A percentile compares a stretch with the other conserved stretches of the same genome.
Conservation (phyloP, 352 stramenopile species). For the Pelagophyceae sp. region DNA sequence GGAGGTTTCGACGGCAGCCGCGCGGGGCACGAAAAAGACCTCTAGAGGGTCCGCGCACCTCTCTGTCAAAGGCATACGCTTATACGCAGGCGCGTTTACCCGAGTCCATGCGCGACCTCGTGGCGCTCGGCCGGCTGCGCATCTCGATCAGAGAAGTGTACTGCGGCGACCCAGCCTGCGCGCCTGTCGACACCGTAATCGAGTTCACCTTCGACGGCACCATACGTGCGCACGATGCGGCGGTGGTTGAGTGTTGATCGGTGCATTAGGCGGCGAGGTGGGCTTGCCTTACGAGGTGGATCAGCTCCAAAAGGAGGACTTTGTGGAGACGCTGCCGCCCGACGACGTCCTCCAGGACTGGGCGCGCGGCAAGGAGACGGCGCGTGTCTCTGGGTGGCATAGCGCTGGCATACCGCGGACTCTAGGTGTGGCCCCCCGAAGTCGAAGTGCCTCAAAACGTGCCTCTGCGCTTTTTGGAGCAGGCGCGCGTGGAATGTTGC, state of each 20-base stretch:
- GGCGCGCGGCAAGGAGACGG: conserved; percentile 44
- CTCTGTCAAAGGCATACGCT: no score
- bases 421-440: conserved; percentile 5
- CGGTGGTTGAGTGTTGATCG: neutral
- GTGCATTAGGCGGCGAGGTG: neutral
- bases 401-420: conserved; percentile 23
- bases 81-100: neutral
- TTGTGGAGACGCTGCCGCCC: conserved; percentile 34
- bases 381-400: no score
- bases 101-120: neutral
- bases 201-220: neutral
- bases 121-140: neutral
- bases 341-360: conserved; percentile 49
- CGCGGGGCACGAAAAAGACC: neutral
- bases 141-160: neutral
- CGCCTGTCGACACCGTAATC: conserved; percentile 5
- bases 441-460: conserved; percentile 17
- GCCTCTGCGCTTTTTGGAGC: conserved; percentile 44
- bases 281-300: neutral
- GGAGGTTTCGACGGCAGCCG: neutral
- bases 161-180: conserved; percentile 5
- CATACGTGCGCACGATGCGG: neutral
- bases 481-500: conserved; percentile 45
- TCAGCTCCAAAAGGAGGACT: neutral
- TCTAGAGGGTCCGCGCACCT: no score